Evolutionary conservation across 2,329 filamentous ascomycete genomes (phyloP), one percentile per base, ranked within the genome.

Genomic region (Curvularia eragrostidis): DNA sequence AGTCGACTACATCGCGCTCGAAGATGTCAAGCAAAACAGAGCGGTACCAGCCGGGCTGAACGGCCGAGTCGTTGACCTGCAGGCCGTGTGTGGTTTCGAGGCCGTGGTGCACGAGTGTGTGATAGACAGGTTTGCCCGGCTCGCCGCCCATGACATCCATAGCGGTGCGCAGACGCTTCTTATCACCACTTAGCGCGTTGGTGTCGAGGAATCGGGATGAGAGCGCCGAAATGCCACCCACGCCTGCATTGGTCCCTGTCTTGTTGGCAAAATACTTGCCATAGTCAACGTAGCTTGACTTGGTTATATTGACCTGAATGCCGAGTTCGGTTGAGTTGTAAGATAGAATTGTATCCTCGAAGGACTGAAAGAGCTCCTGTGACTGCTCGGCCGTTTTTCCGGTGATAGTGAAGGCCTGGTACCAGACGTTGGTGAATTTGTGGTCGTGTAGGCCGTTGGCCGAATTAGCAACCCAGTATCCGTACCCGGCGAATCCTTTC

Each of bases 321-420:
- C 46, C 46, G 30, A 48, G 46, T 36, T 38, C n/a, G 30, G 46
- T 48, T 38, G 46, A 48, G 46, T 48, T 48, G 30, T 48, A 48
- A 38, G 46, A 36, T 48, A 48, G 46, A 28, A 48, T 28, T 48
- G 30, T 48, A 38, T 48, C 46, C 46, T 48, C 46, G 30, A 48
- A 48, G 30, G 41, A 36, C 30, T 48, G 30, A 28, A 48, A 48
- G 28, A 48, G 46, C 30, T 48, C 21, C 30, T 48, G 46, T 30
- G 28, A 30, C 28, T 30, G 2, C 28, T 30, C n/a, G n/a, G 42
- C 42, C 15, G 21, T 46, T 46, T 46, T 46, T 28, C 42, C 42
- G 21, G 42, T 46, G 21, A 46, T 46, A 10, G 42, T 46, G 15
- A 48, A 75, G 3, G 46, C 46, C 28, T 48, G 46, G 46, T 48